phyloP scores from a whole-genome alignment of 75 land plant species.

The Selaginella moellendorffii region DNA sequence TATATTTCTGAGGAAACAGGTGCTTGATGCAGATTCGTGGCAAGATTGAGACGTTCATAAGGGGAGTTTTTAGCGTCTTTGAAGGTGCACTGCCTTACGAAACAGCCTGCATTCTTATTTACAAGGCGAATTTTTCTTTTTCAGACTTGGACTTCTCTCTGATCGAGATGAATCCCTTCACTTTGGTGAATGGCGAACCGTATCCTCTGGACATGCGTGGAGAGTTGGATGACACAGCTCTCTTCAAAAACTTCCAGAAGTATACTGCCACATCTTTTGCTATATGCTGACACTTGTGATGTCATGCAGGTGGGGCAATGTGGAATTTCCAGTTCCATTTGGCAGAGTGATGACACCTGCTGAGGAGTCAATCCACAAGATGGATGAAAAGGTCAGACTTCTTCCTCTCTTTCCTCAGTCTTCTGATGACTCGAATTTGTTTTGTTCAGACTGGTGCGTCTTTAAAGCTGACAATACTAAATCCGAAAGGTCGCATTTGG shows the following conservation, averaged over 20 bases:
- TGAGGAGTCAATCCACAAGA: slow-evolving; percentile 49
- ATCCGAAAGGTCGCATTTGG: slow-evolving; percentile 92
- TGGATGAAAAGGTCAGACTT: slow-evolving; percentile 95
- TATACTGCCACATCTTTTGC: slow-evolving; percentile 11
- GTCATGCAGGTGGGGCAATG: slow-evolving; percentile 60
- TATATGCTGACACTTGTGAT: neutral
- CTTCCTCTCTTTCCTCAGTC: too few relatives aligned
- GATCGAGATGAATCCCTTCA: slow-evolving; percentile 94
- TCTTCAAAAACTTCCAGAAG: slow-evolving; percentile 93
- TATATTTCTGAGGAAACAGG: neutral
- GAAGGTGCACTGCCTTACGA: too few relatives aligned
- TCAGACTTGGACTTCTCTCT: slow-evolving; percentile 89
- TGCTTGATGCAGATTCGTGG: slow-evolving; percentile 39
- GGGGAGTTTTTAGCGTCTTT: slow-evolving; percentile 57
- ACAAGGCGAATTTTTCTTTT: neutral
- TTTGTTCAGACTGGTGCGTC: slow-evolving; percentile 85
- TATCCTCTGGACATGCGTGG: slow-evolving; percentile 97
- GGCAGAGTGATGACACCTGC: slow-evolving; percentile 83
- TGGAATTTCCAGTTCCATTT: slow-evolving; percentile 91
- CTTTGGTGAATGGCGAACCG: slow-evolving; percentile 73
- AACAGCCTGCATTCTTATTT: too few relatives aligned
- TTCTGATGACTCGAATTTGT: too few relatives aligned
- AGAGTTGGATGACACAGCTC: slow-evolving; percentile 92
- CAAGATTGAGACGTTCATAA: slow-evolving; percentile 61
- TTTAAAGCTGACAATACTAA: slow-evolving; percentile 82